Percentiles rank a stretch among this genome's conserved stretches.
phyloP scores from a whole-genome alignment of 2,329 filamentous ascomycete species.

The Beauveria asiatica region DNA sequence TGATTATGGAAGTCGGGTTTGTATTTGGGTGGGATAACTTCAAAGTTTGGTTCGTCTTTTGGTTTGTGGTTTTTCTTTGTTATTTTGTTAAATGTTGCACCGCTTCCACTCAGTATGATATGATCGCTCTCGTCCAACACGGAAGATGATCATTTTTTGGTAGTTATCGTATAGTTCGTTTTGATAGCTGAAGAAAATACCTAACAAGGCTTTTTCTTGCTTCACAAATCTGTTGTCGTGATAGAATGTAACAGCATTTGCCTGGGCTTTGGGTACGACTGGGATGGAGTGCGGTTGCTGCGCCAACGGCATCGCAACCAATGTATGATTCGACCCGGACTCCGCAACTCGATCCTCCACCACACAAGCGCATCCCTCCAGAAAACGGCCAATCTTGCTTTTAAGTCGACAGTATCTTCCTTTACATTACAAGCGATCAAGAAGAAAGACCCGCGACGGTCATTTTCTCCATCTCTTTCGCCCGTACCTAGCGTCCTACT shows the following conservation, averaged over 20 bases:
- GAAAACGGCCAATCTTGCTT: neutral
- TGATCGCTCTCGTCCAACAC: too few species aligned
- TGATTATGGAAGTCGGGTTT: neutral
- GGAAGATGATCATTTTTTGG: too few species aligned
- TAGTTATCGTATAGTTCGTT: too few species aligned
- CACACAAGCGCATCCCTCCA: neutral
- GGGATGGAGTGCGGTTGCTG: neutral
- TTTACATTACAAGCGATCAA: neutral
- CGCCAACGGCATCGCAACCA: slow-evolving; percentile 3
- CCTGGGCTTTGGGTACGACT: neutral
- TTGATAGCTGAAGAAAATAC: too few species aligned
- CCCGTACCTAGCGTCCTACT: neutral
- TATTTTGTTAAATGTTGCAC: too few species aligned
- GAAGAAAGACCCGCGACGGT: neutral
- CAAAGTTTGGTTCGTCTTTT: too few species aligned
- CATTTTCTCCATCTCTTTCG: neutral
- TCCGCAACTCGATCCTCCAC: slow-evolving; percentile 4
- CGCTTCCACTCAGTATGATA: too few species aligned
- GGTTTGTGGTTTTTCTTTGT: too few species aligned
- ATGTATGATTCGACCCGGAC: neutral
- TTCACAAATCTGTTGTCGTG: too few species aligned
- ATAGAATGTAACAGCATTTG: too few species aligned
- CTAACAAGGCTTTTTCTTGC: too few species aligned
- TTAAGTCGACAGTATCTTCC: neutral
- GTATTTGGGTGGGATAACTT: neutral